These are phyloP conservation scores for Colletotrichum coccodes DNA, from an alignment of 2,329 filamentous ascomycete species.

Conservation along the genomic window DNA sequence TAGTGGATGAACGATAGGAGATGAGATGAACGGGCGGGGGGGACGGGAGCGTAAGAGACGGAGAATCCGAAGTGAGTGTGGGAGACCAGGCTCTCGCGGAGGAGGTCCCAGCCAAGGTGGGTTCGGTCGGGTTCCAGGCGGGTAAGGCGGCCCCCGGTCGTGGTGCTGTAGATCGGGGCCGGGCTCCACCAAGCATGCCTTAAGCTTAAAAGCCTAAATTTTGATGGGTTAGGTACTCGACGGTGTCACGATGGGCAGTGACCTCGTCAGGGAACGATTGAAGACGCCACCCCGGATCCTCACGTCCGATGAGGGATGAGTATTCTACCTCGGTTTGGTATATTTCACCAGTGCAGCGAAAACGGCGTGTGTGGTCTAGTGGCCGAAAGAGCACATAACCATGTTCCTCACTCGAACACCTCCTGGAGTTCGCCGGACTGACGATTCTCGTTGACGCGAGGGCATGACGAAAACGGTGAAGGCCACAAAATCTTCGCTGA, in stretches of 20 bases:
- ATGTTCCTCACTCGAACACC: too few relatives aligned
- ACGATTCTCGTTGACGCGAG: not conserved
- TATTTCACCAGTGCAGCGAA: too few relatives aligned
- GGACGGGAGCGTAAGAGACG: not conserved
- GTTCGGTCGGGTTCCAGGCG: not conserved
- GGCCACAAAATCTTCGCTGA: too few relatives aligned
- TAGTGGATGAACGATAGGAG: not conserved
- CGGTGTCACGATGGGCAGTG: not conserved
- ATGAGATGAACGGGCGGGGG: constrained; percentile 18
- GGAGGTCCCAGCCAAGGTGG: not conserved
- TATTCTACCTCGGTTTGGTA: too few relatives aligned
- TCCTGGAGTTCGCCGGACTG: not conserved
- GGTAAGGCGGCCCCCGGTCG: not conserved
- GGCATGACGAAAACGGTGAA: not conserved
- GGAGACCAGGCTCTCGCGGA: not conserved
- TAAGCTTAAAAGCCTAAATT: constrained; percentile 27
- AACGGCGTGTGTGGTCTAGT: too few relatives aligned
- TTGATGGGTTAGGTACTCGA: not conserved
- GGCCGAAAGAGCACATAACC: too few relatives aligned
- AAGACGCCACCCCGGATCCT: not conserved
- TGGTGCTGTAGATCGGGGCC: not conserved
- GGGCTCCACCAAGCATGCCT: not conserved
- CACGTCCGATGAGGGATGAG: not conserved
- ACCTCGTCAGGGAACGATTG: not conserved
- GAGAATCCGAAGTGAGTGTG: not conserved